phyloP scores from a whole-genome alignment of 441 rosid species.

The Erodium texanum region DNA sequence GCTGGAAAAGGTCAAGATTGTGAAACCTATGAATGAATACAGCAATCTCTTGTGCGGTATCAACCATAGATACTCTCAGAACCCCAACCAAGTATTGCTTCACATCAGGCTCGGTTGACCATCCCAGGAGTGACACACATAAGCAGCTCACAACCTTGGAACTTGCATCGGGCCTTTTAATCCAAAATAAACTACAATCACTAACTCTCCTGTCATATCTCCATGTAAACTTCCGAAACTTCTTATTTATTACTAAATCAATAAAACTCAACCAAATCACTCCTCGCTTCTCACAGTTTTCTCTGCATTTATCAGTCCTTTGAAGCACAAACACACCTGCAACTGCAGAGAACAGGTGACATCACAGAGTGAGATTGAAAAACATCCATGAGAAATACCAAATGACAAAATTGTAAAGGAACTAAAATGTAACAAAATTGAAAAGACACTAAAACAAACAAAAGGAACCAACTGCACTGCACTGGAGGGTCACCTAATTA shows the following conservation, averaged over 20 bases:
- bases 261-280: neutral
- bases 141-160: neutral
- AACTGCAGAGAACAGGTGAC: too few species aligned
- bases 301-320: neutral
- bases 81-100: neutral
- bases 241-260: neutral
- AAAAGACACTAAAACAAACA: neutral
- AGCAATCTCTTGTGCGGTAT: constrained; percentile 23
- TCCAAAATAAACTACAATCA: neutral
- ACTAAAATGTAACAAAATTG: neutral
- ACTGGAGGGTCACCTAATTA: neutral
- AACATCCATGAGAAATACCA: neutral
- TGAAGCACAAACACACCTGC: too few species aligned
- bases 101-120: neutral
- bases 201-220: too few species aligned
- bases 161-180: neutral
- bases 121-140: neutral
- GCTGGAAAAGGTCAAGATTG: constrained; percentile 26
- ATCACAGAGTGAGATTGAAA: neutral
- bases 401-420: neutral
- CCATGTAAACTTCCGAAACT: too few species aligned
- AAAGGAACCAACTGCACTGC: neutral
- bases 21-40: constrained; percentile 26
- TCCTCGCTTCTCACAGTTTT: neutral
- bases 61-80: constrained; percentile 15